Evolutionary conservation across 257 asterid species (phyloP), one percentile per base, ranked within the genome.

Genomic region (Prunella vulgaris): DNA sequence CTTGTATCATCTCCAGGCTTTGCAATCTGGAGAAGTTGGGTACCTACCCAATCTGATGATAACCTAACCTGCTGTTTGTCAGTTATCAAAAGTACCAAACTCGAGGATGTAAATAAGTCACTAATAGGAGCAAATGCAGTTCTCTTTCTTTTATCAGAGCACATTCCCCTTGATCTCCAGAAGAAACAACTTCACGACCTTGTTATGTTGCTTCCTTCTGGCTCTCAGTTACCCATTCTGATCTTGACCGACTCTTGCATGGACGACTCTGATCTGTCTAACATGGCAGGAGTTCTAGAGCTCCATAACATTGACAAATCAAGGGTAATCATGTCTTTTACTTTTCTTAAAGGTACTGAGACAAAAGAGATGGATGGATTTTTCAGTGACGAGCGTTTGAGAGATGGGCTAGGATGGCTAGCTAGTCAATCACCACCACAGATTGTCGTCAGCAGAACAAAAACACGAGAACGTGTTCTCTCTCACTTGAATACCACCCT

Each of bases 341-440:
- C 70, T 68, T 89, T 74, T 72, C 94, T 93, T 2, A 84, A 80
- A 81, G 78, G 76, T 66, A 69, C 64, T 46, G 83, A 68, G 10
- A 67, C 15, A 63, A 74, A 76, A 73, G 79, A 77, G 60, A 33
- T 71, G 35, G 80, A 71, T 56, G 90, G 90, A 14, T 90, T 86
- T 79, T 86, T 88, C 80, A 87, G 91, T 25, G 87, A 86, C 57
- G 80, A 87, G 64, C 82, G 76, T 74, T 80, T 93, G 27, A 81
- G 86, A 70, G 84, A 77, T 74, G 97, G 96, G 5, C 79, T 93
- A 57, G 84, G 86, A 71, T 93, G 99, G 99, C 80, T 93, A 78
- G 96, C 97, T 30, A 61, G 76, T 66, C 91, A 88, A 77, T 84
- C 95, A 61, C 87, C 87, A 52, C 78, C 77, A 44, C 96, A 88